Percentiles rank a stretch among this genome's conserved stretches.
These are phyloP conservation scores for Gloeophyllum trabeum DNA, from an alignment of 768 basidiomycete genomes.

Conservation along the genomic window DNA sequence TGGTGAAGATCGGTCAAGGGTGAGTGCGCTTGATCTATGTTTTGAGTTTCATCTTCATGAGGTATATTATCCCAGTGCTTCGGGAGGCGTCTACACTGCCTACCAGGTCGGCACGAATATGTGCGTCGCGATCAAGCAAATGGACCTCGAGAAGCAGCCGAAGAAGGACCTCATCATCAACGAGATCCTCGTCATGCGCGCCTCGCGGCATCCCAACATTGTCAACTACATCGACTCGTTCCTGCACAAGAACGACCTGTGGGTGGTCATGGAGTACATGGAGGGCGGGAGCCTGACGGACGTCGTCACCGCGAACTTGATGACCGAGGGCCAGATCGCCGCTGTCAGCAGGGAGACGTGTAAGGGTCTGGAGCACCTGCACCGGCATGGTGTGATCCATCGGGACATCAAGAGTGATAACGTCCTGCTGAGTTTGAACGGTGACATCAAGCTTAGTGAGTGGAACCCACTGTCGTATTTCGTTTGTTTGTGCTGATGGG, in stretches of 20 bases:
- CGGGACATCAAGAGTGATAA: conserved; percentile 99
- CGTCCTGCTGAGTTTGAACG: conserved; percentile 82
- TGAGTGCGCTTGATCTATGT: conserved; percentile 26
- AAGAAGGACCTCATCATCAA: conserved; percentile 99
- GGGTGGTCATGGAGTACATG: conserved; percentile 99
- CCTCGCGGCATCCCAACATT: conserved; percentile 94
- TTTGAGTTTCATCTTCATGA: not conserved
- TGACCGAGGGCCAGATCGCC: conserved; percentile 98
- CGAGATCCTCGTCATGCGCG: conserved; percentile 98
- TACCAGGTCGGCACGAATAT: conserved; percentile 94
- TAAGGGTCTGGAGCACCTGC: conserved; percentile 90
- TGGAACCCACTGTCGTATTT: conserved; percentile 12
- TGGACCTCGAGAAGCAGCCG: conserved; percentile 99
- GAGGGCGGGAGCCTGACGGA: conserved; percentile 93
- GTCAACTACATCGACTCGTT: conserved; percentile 99
- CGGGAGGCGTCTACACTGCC: conserved; percentile 96
- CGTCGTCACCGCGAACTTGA: conserved; percentile 89
- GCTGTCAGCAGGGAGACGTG: conserved; percentile 90
- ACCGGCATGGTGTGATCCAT: conserved; percentile 95
- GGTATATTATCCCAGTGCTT: conserved; percentile 62
- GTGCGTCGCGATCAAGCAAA: conserved; percentile 98
- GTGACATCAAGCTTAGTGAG: conserved; percentile 97
- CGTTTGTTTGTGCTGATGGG: not conserved
- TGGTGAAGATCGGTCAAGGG: conserved; percentile 99
- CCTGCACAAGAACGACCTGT: conserved; percentile 93